A percentile compares a stretch with the other conserved stretches of the same genome.
These are phyloP conservation scores for Aspergillus ellipticus DNA, from an alignment of 495 filamentous ascomycete genomes.

Conservation along the genomic window DNA sequence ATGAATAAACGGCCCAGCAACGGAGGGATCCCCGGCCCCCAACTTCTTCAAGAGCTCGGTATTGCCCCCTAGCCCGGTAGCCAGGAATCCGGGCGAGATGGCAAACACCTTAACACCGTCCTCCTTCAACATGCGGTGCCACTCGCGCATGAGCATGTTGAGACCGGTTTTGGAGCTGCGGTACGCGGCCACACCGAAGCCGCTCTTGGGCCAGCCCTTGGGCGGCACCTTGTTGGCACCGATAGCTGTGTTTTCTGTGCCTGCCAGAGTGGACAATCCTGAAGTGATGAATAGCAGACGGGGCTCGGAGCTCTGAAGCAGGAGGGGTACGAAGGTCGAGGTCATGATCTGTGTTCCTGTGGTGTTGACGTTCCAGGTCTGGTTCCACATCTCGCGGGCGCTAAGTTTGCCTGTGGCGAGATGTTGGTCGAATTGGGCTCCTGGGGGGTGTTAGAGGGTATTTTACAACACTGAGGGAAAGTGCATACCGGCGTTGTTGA, in stretches of 20 bases:
- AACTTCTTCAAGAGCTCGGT: slow-evolving; percentile 28
- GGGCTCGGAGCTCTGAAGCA: slow-evolving; percentile 40
- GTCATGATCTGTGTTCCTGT: slow-evolving; percentile 50
- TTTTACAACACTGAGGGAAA: too few species aligned
- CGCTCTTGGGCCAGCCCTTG: slow-evolving; percentile 47
- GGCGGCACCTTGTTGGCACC: slow-evolving; percentile 31
- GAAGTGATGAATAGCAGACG: slow-evolving; percentile 49
- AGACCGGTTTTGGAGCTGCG: slow-evolving; percentile 55
- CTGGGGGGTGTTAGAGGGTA: too few species aligned
- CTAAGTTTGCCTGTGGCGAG: slow-evolving; percentile 26
- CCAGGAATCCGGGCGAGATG: slow-evolving; percentile 54
- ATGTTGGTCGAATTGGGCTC: slow-evolving; percentile 35
- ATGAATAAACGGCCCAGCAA: slow-evolving; percentile 42
- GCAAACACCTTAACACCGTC: slow-evolving; percentile 60
- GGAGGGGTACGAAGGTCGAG: slow-evolving; percentile 39
- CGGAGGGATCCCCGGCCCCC: slow-evolving; percentile 39
- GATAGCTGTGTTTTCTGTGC: slow-evolving; percentile 24
- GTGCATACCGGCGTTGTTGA: slow-evolving; percentile 48
- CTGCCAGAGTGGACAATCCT: slow-evolving; percentile 44
- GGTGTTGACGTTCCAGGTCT: slow-evolving; percentile 55
- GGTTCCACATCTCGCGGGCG: slow-evolving; percentile 43
- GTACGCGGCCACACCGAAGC: slow-evolving; percentile 33
- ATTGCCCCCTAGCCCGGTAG: slow-evolving; percentile 45
- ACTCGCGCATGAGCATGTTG: slow-evolving; percentile 65
- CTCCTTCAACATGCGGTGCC: slow-evolving; percentile 45